phyloP scores from a whole-genome alignment of 495 filamentous ascomycete species.

The Penicillium coprophilum region DNA sequence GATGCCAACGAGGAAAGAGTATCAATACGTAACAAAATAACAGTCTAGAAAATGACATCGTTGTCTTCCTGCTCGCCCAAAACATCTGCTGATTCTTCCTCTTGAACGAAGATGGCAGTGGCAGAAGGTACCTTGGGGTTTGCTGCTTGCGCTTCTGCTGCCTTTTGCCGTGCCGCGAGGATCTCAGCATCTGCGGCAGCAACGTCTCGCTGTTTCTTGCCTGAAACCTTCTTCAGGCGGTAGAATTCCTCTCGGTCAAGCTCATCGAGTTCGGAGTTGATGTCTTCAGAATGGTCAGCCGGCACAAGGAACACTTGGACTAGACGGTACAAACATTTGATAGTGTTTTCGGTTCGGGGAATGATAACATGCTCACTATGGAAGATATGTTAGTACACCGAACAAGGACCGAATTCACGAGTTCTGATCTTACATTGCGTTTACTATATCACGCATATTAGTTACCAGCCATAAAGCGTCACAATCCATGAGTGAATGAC shows the following conservation, averaged over 20 bases:
- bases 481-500: constrained; percentile 16
- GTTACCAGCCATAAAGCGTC: constrained; percentile 4
- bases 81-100: constrained; percentile 59
- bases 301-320: not conserved
- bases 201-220: constrained; percentile 85
- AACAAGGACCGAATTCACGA: not conserved
- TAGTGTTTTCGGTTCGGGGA: constrained; percentile 95
- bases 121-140: constrained; percentile 29
- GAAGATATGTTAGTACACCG: constrained; percentile 17
- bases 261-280: constrained; percentile 98
- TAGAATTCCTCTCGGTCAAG: constrained; percentile 98
- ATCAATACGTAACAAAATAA: constrained; percentile 10
- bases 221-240: constrained; percentile 95
- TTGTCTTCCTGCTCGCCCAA: constrained; percentile 84
- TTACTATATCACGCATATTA: constrained; percentile 58
- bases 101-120: constrained; percentile 17
- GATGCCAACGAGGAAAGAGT: constrained; percentile 17
- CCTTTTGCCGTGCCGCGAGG: constrained; percentile 55
- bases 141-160: constrained; percentile 38
- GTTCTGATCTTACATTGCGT: constrained; percentile 73
- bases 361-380: constrained; percentile 90
- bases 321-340: constrained; percentile 68
- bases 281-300: constrained; percentile 56
- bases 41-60: constrained; percentile 86
- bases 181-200: constrained; percentile 74